Conservation (phyloP, 441 rosid species). For the Isatis lusitanica region DNA sequence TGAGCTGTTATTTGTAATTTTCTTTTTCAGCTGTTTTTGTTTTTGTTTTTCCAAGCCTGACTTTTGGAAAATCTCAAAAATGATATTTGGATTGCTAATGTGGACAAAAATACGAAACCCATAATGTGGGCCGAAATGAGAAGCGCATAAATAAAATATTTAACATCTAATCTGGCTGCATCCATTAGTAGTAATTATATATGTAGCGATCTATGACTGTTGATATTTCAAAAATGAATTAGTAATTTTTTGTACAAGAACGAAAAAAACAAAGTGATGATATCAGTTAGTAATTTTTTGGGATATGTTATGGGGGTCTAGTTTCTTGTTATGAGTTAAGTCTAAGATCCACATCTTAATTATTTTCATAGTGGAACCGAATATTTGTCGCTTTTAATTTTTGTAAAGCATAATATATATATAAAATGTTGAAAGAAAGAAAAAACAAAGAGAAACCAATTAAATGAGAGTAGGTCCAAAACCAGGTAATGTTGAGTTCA, state of each 20-base stretch:
- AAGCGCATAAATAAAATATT: no score
- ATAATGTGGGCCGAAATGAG: no score
- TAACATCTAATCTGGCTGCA: no score
- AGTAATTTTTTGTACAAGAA: neutral
- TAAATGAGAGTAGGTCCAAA: constrained; percentile 19
- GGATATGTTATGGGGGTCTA: neutral
- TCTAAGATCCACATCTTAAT: constrained; percentile 21
- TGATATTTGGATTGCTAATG: no score
- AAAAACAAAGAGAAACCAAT: constrained; percentile 8
- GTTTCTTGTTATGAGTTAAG: constrained; percentile 1
- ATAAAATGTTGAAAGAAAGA: neutral
- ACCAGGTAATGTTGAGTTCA: constrained; percentile 31
- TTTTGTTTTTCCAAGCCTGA: no score
- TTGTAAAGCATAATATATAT: constrained; percentile 17
- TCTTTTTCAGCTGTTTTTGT: no score
- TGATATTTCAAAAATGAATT: no score
- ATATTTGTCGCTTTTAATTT: neutral
- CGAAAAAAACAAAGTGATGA: neutral
- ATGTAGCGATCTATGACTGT: no score
- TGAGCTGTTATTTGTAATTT: neutral
- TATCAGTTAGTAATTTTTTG: neutral
- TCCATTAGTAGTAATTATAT: no score
- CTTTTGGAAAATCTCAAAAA: no score
- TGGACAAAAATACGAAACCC: no score
- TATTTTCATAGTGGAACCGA: constrained; percentile 17